Base-by-base conservation (phyloP, 1,284 basidiomycete species). In the Puccinia coronata region DNA sequence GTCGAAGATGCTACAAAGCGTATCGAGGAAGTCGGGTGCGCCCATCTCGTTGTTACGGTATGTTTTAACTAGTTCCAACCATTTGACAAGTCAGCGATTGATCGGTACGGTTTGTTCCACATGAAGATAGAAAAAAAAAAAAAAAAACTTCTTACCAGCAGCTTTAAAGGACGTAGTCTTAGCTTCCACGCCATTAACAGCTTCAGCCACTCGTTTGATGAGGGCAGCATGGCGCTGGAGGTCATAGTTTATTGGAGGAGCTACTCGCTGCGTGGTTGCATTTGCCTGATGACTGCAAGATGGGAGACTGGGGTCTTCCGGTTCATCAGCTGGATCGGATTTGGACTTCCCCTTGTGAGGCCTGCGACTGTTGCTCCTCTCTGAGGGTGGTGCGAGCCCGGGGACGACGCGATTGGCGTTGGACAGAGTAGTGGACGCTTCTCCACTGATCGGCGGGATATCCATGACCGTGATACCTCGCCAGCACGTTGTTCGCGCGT, bases 1-100 rank as follows among this genome's bases (percentile, higher is more conserved):
- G 83, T 96, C 93, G 20, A 97, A 88, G 25, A 98, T 89, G 84
- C 91, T 92, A 90, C 91, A 95, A 16, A 96, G 89, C 0, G 93
- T 96, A 59, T 92, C 92, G 69, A 98, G 91, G 84, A 98, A 88
- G 86, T 97, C 95, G 16, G 91, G 88, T 0, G 94, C 92, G 31
- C 89, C 91, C 20, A 91, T 91, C 86, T 99, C 96, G 75, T 91
- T 91, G 8, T 89, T 88, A 59, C 91, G 90, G 87, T 92, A 98
- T 39, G 92, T 90, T 18, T 93, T 91, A 41, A 95, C 90, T 28
- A 63, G 5, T 59, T 18, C 51, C 11, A 16, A 16, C 28, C 39
- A 39, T 39, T 18, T 28, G 23, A 59, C n/a, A 25, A 31, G 49
- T 31, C 57, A 67, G 76, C 49, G 28, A 6, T 51, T 53, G n/a